Percentiles rank a stretch among this genome's conserved stretches.
These are phyloP conservation scores for Podaxis sp. DNA, from an alignment of 768 basidiomycete genomes.

Conservation along the genomic window DNA sequence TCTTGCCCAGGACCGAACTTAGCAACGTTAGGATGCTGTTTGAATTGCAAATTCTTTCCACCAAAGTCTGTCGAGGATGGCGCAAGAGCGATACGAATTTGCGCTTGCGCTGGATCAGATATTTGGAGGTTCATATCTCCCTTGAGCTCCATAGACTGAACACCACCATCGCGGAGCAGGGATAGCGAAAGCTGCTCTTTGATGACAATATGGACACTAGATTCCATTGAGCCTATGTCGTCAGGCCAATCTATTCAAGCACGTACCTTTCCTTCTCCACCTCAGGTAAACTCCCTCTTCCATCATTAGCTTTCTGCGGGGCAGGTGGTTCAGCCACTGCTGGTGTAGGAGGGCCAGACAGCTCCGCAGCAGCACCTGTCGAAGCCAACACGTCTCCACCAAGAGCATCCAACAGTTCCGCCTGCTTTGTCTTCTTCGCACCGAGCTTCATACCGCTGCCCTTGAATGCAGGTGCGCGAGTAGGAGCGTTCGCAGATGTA, in stretches of 20 bases:
- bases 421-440: slow-evolving; percentile 86
- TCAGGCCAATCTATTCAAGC: neutral
- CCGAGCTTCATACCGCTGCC: slow-evolving; percentile 96
- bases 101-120: slow-evolving; percentile 68
- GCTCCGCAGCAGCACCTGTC: slow-evolving; percentile 37
- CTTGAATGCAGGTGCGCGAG: slow-evolving; percentile 86
- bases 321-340: slow-evolving; percentile 38
- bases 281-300: slow-evolving; percentile 63
- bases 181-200: slow-evolving; percentile 82
- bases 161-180: slow-evolving; percentile 86
- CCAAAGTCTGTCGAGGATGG: slow-evolving; percentile 56
- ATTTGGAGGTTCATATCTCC: slow-evolving; percentile 94
- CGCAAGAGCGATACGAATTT: slow-evolving; percentile 66
- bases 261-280: slow-evolving; percentile 75
- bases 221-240: neutral
- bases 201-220: slow-evolving; percentile 81
- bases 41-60: slow-evolving; percentile 80
- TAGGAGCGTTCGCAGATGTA: slow-evolving; percentile 42
- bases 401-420: slow-evolving; percentile 83
- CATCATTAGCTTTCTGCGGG: slow-evolving; percentile 43
- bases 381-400: slow-evolving; percentile 71
- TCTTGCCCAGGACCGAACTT: slow-evolving; percentile 71
- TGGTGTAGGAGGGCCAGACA: slow-evolving; percentile 51
- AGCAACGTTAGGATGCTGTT: slow-evolving; percentile 93
- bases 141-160: slow-evolving; percentile 87